Evolutionary conservation across 208 protist species (phyloP).

Genomic region (Leishmania lainsoni): DNA sequence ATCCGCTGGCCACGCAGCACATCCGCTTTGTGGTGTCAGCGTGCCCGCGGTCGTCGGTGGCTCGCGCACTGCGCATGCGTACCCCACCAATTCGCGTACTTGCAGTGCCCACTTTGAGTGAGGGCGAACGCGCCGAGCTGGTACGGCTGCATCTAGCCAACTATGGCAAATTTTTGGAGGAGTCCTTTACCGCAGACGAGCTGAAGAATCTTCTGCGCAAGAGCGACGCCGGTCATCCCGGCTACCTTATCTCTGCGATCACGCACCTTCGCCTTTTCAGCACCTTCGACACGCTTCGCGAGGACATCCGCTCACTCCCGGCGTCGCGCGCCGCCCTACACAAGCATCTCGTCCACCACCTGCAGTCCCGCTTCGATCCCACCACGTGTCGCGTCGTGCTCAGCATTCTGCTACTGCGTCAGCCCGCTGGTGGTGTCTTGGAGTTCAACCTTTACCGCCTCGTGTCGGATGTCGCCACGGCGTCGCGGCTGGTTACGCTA

Average conservation of each 20-base stretch:
- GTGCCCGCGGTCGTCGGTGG: constrained; percentile 28
- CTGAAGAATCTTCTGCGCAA: constrained; percentile 76
- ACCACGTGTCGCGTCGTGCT: constrained; percentile 61
- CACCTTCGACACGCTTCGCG: constrained; percentile 74
- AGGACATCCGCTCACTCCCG: constrained; percentile 73
- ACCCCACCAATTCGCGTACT: constrained; percentile 40
- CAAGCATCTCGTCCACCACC: constrained; percentile 46
- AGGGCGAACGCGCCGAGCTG: constrained; percentile 66
- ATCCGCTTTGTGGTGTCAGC: constrained; percentile 71
- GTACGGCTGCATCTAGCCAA: constrained; percentile 72
- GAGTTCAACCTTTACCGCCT: constrained; percentile 86
- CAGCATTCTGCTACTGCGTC: constrained; percentile 59
- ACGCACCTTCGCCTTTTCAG: constrained; percentile 85
- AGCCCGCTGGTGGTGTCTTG: constrained; percentile 66
- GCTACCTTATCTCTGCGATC: constrained; percentile 73
- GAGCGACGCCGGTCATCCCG: constrained; percentile 53
- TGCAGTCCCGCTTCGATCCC: constrained; percentile 59
- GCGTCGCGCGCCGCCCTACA: constrained; percentile 55
- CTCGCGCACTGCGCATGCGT: constrained; percentile 50
- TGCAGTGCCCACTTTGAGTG: constrained; percentile 44
- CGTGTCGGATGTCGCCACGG: constrained; percentile 67
- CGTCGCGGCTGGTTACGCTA: constrained; percentile 73
- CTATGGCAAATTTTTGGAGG: constrained; percentile 83
- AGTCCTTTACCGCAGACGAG: constrained; percentile 69
- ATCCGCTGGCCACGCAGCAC: constrained; percentile 35